phyloP scores from a whole-genome alignment of 2,329 filamentous ascomycete species.

The Dactylonectria estremocensis region DNA sequence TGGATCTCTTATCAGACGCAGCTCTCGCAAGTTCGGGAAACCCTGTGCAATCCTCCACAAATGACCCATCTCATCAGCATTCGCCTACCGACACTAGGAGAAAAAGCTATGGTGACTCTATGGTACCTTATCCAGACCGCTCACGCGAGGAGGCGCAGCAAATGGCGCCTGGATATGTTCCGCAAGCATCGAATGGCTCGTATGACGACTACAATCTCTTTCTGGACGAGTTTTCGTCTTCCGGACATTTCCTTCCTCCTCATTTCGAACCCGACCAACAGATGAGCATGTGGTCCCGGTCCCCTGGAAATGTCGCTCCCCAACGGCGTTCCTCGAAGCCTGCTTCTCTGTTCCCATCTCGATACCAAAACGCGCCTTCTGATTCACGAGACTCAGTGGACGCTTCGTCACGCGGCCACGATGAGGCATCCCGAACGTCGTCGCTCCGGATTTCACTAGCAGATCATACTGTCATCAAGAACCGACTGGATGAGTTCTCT shows the following conservation, averaged over 20 bases:
- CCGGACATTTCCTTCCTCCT: conserved; percentile 69
- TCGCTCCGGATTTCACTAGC: conserved; percentile 66
- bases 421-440: conserved; percentile 53
- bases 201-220: conserved; percentile 74
- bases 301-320: conserved; percentile 53
- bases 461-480: conserved; percentile 71
- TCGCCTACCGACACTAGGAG: conserved; percentile 59
- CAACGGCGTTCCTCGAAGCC: conserved; percentile 63
- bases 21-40: conserved; percentile 70
- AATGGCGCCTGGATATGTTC: conserved; percentile 57
- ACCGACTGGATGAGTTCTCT: conserved; percentile 73
- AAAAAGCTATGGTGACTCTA: conserved; percentile 65
- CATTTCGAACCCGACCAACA: conserved; percentile 69
- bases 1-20: conserved; percentile 73
- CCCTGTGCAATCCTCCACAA: conserved; percentile 66
- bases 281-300: conserved; percentile 66
- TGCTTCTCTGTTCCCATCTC: conserved; percentile 67
- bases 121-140: conserved; percentile 64
- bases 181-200: conserved; percentile 51
- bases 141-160: conserved; percentile 62
- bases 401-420: conserved; percentile 42
- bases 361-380: conserved; percentile 68
- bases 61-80: conserved; percentile 61
- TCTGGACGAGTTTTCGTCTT: conserved; percentile 69
- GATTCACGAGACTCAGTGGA: conserved; percentile 63